phyloP scores from a whole-genome alignment of 148 eudicot genomes.

The Nepenthes mirabilis region DNA sequence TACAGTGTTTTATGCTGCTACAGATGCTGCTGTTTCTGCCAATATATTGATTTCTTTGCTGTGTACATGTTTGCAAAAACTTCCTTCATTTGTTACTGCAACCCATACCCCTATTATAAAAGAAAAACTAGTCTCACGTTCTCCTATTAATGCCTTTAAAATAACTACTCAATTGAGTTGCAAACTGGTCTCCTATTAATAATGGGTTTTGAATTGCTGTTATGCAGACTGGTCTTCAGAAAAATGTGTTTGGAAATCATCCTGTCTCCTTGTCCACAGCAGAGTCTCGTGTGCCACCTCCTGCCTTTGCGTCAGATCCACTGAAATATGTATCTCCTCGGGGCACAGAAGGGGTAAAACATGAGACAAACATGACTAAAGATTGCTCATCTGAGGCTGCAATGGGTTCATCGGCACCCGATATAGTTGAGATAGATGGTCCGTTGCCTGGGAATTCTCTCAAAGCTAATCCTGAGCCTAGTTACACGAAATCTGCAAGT shows the following conservation, averaged over 20 bases:
- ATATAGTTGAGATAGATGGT: constrained; percentile 70
- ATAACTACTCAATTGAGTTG: not conserved
- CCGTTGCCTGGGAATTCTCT: constrained; percentile 34
- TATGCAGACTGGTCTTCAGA: constrained; percentile 82
- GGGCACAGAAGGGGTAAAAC: constrained; percentile 17
- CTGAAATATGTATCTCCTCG: constrained; percentile 33
- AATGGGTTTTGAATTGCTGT: not conserved
- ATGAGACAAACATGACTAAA: constrained; percentile 14
- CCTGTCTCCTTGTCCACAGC: constrained; percentile 40
- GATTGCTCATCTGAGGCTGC: constrained; percentile 21
- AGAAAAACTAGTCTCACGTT: too few species aligned
- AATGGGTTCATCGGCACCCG: constrained; percentile 29
- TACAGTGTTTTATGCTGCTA: too few species aligned
- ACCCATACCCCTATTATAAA: too few species aligned
- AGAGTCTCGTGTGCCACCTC: constrained; percentile 52
- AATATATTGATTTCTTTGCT: too few species aligned
- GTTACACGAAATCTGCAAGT: constrained; percentile 49
- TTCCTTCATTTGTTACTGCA: too few species aligned
- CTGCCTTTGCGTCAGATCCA: constrained; percentile 69
- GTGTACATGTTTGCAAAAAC: too few species aligned
- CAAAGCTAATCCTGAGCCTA: constrained; percentile 37
- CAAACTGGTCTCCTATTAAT: not conserved
- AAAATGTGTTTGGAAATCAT: constrained; percentile 77
- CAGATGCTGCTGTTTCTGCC: too few species aligned
- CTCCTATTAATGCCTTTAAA: not conserved